Evolutionary conservation across 2,329 filamentous ascomycete species (phyloP), one percentile per base, ranked within the genome.

Genomic region (Botryotinia convoluta): DNA sequence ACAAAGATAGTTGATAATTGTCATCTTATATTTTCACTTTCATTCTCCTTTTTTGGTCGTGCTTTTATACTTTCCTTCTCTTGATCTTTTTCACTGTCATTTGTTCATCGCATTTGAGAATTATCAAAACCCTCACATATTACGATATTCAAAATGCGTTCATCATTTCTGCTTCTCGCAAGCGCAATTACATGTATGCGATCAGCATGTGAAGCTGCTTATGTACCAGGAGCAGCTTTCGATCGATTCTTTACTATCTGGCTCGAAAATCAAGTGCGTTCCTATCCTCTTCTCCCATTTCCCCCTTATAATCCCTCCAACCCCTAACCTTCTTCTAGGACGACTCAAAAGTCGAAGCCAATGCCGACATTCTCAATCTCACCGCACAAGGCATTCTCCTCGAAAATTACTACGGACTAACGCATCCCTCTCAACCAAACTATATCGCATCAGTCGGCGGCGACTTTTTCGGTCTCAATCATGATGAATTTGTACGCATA

Each of bases 221-320:
- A 63, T 62, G 78, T 80, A 44, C 78, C 78, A 7, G 89, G 89
- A n/a, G 84, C 85, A 74, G 86, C 84, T 0, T 90, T 90, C 77
- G 85, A 90, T 78, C 86, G 88, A 35, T 88, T 90, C 74, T 85
- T 88, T 62, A 85, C 88, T 74, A 87, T 91, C 78, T 91, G 88
- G 87, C 81, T 90, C n/a, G 89, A 90, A 81, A 90, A 90, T 78
- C 89, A 87, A 71, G 80, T 80, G 68, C 29, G 74, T 37, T 7
- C 8, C 12, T 37, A 35, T 39, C 45, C 14, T 44, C 29, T 48
- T 54, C 35, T 60, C 22, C 65, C 2, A n/a, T 37, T 48, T 29
- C 26, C n/a, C 26, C 29, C 18, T 45, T 14, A 45, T 6, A 16
- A 16, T 0, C 4, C 32, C 18, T 57, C 35, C 39, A 16, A 18